Evolutionary conservation across 805 yeast species (phyloP).

Genomic region (Metschnikowia reukaufii): DNA sequence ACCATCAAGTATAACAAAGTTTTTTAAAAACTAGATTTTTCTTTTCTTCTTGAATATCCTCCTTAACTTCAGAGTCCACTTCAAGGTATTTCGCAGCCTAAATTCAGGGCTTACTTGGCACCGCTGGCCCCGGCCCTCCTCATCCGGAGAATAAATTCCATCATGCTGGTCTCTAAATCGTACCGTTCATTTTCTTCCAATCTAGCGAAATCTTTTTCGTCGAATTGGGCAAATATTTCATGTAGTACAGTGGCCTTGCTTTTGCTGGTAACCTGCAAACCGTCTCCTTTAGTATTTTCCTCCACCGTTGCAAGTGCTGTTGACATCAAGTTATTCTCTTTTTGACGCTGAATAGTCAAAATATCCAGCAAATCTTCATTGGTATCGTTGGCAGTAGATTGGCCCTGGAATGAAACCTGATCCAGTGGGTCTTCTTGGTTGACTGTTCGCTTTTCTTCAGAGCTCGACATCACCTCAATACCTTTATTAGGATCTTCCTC

Average conservation of each 20-base stretch:
- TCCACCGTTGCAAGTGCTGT: conserved; percentile 1
- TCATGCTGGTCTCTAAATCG: conserved; percentile 33
- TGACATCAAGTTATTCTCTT: not conserved
- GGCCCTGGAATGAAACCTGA: not conserved
- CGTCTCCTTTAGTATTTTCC: not conserved
- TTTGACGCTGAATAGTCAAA: not conserved
- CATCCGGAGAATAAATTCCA: conserved; percentile 36
- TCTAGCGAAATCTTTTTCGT: conserved; percentile 17
- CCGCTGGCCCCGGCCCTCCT: no score
- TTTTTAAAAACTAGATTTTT: no score
- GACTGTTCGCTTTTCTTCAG: conserved; percentile 4
- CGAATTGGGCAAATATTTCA: conserved; percentile 1
- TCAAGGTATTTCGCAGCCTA: no score
- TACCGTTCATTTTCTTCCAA: conserved; percentile 21
- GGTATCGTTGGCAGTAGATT: conserved; percentile 3
- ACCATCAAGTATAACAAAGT: no score
- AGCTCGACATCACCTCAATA: conserved; percentile 10
- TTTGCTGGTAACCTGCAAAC: not conserved
- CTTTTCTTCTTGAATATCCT: no score
- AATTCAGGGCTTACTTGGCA: not conserved
- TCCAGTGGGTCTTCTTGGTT: not conserved
- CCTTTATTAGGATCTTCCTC: not conserved
- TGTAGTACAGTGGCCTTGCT: conserved; percentile 1
- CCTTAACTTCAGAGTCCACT: no score
- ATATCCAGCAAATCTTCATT: conserved; percentile 4